Conservation (phyloP, 1,139 yeast genomes). For the Debaryomycetaceae sp. region DNA sequence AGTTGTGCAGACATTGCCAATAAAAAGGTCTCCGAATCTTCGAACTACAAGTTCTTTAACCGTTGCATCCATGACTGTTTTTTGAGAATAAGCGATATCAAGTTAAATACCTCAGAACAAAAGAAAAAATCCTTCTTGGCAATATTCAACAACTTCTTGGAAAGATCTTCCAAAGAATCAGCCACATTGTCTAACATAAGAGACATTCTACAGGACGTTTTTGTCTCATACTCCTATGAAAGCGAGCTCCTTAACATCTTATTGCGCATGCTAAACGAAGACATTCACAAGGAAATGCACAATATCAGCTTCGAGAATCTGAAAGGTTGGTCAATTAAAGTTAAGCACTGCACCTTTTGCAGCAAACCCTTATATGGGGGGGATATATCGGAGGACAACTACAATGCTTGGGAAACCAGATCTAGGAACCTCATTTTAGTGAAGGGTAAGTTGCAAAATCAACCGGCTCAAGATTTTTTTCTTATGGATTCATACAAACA, state of each 20-base stretch:
- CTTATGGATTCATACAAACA: conserved; percentile 7
- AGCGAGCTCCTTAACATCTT: conserved; percentile 54
- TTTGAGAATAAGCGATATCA: conserved; percentile 43
- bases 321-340: conserved; percentile 59
- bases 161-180: conserved; percentile 24
- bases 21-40: conserved; percentile 6
- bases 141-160: conserved; percentile 50
- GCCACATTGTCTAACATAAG: conserved; percentile 60
- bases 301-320: conserved; percentile 35
- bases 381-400: conserved; percentile 42
- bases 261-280: conserved; percentile 51
- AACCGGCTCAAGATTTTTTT: conserved; percentile 3
- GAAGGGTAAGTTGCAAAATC: conserved; percentile 1
- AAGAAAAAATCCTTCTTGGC: conserved; percentile 41
- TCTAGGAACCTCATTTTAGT: conserved; percentile 5
- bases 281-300: conserved; percentile 45
- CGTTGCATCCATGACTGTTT: conserved; percentile 51
- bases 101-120: conserved; percentile 26
- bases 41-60: conserved; percentile 30
- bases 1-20: conserved; percentile 26
- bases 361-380: conserved; percentile 66
- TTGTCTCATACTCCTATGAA: conserved; percentile 64
- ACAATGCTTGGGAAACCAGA: conserved; percentile 48
- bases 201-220: conserved; percentile 58
- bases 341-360: conserved; percentile 66